Conservation (phyloP, 176 grass and related monocot species). For the Carex myosuroides region DNA sequence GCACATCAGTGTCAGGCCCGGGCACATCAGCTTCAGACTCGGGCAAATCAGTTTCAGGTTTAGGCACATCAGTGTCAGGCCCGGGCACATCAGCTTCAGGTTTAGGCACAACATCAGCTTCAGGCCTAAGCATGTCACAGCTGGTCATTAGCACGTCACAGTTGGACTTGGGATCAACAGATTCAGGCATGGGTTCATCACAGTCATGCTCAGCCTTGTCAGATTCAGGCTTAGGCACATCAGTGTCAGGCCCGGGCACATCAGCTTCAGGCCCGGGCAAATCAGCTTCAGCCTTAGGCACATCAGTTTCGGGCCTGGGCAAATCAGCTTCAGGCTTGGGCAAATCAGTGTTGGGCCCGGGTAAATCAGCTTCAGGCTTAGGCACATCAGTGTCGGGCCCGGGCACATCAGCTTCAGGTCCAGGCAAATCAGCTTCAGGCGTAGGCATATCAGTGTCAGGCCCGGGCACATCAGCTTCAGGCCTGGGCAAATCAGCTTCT, state of each 20-base stretch:
- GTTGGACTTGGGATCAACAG: not conserved
- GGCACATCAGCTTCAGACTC: conserved; percentile 30
- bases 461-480: not conserved
- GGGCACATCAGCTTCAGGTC: not conserved
- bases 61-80: conserved; percentile 2
- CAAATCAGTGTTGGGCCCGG: no score
- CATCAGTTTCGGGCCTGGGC: no score
- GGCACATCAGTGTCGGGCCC: not conserved
- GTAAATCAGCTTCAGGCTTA: not conserved
- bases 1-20: conserved; percentile 18
- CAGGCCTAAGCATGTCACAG: no score
- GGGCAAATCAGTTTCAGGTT: not conserved
- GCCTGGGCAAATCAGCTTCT: conserved; percentile 37
- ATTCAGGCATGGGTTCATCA: not conserved
- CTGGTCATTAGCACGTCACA: conserved; percentile 22
- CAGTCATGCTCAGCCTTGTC: no score
- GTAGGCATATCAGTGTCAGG: conserved; percentile 12
- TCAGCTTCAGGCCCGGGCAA: no score
- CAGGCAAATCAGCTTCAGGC: not conserved
- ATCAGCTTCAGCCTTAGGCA: not conserved
- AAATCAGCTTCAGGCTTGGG: no score
- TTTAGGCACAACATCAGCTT: not conserved
- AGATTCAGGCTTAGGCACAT: conserved; percentile 29
- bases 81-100: not conserved
- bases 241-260: conserved; percentile 14